Conservation (phyloP, 352 stramenopile genomes). For the Phytophthora colocasiae region DNA sequence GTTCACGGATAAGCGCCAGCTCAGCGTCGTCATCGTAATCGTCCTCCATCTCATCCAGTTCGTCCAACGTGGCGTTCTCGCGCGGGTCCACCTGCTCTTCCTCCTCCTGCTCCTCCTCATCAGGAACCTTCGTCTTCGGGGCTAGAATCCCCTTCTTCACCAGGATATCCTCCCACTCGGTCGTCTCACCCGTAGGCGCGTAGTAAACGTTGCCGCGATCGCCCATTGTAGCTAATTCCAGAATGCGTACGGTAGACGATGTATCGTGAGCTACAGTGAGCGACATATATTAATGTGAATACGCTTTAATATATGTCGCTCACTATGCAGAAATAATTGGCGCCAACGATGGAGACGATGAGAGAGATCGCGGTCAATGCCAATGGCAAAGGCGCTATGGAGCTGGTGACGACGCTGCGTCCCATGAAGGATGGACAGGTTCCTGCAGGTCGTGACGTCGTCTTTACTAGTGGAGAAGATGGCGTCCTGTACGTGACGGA, state of each 20-base stretch:
- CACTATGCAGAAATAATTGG: no score
- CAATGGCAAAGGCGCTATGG: slow-evolving; percentile 72
- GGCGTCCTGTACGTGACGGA: slow-evolving; percentile 84
- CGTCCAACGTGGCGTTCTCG: slow-evolving; percentile 83
- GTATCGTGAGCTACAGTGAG: no score
- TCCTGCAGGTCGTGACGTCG: slow-evolving; percentile 55
- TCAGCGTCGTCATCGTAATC: slow-evolving; percentile 89
- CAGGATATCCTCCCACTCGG: slow-evolving; percentile 91
- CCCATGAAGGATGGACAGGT: slow-evolving; percentile 45
- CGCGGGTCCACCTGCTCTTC: slow-evolving; percentile 78
- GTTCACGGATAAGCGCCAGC: slow-evolving; percentile 81
- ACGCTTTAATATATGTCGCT: no score
- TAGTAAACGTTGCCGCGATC: slow-evolving; percentile 88
- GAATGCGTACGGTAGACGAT: no score
- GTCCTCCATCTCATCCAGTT: slow-evolving; percentile 89
- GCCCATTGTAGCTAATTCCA: slow-evolving; percentile 53
- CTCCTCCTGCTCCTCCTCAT: slow-evolving; percentile 76
- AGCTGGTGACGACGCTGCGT: slow-evolving; percentile 45
- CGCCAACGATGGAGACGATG: slow-evolving; percentile 67
- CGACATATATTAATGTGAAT: no score
- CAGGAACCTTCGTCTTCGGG: slow-evolving; percentile 87
- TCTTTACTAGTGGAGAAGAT: slow-evolving; percentile 81
- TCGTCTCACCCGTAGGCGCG: slow-evolving; percentile 89
- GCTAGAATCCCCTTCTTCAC: slow-evolving; percentile 90
- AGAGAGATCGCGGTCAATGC: slow-evolving; percentile 82